Conservation (phyloP, 140 eudicot genomes). For the Stevia rebaudiana region DNA sequence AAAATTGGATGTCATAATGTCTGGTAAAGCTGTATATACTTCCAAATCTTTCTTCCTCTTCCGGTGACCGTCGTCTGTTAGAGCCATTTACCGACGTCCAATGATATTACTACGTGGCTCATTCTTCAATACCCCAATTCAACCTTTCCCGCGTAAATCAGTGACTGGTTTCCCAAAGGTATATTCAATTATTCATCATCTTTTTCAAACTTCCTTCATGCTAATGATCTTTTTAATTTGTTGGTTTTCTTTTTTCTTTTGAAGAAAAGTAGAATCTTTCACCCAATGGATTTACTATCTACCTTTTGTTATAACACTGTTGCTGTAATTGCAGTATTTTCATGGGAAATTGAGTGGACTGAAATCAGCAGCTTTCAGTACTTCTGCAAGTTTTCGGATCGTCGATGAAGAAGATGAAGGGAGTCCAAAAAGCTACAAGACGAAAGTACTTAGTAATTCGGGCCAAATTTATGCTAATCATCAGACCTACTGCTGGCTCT, state of each 20-base stretch:
- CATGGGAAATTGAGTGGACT: constrained; percentile 17
- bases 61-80: neutral
- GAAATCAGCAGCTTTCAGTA: constrained; percentile 19
- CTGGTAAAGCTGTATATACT: too few relatives aligned
- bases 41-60: constrained; percentile 1
- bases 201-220: neutral
- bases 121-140: constrained; percentile 18
- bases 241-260: neutral
- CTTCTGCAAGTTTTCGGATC: constrained; percentile 25
- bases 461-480: constrained; percentile 35
- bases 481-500: constrained; percentile 56
- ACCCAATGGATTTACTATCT: neutral
- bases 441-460: neutral
- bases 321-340: constrained; percentile 27
- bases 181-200: neutral
- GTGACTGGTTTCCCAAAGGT: constrained; percentile 26
- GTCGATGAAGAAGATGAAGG: constrained; percentile 30
- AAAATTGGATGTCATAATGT: too few relatives aligned
- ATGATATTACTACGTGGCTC: constrained; percentile 29
- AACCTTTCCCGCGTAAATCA: constrained; percentile 35
- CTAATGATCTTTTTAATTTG: neutral
- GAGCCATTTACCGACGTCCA: neutral
- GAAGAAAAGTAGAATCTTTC: neutral
- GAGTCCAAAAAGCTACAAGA: neutral
- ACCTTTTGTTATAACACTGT: neutral